Evolutionary conservation across 2,329 filamentous ascomycete species (phyloP), one percentile per base, ranked within the genome.

Genomic region (Ophiocordyceps unilateralis): DNA sequence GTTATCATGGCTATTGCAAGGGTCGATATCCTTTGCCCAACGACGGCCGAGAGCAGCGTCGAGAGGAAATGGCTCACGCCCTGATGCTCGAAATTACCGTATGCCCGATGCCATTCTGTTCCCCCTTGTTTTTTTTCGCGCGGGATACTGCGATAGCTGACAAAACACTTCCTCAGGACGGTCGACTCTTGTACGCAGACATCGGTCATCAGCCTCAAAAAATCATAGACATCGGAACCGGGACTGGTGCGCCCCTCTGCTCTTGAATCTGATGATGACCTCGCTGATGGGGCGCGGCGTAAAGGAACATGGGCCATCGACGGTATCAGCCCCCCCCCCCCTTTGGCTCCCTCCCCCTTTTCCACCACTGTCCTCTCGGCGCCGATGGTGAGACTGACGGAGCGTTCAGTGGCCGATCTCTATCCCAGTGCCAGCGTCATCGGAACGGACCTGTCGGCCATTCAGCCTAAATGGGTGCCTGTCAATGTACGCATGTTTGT

Each of bases 401-500:
- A 20, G 34, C 24, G 26, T 43, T 34, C 32, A 57, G 64, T 66
- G 47, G 66, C 60, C 41, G 65, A 68, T 47, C 48, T 55, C 20
- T 65, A 60, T 43, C 63, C 63, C n/a, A 53, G 54, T 32, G 58
- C 65, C 6, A 58, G 57, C 39, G 59, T 67, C 2, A 45, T 63
- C 15, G 65, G 64, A 39, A 63, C 59, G 22, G 64, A 69, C 42
- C 47, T 68, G 17, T 66, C 64, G 3, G 64, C 67, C 2, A 69
- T 68, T 19, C 66, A 70, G 48, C 63, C 65, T 2, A 57, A 55
- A 30, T 65, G 61, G 56, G 64, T 78, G 12, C 76, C 75, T 15
- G 65, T 70, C 11, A 80, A 80, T 51, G 65, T 74, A n/a, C 64
- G 63, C 8, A 79, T 79, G 58, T 62, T 77, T 45, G 66, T 81